These are phyloP conservation scores for Pyrenula aspistea DNA, from an alignment of 495 filamentous ascomycete species.

Conservation along the genomic window DNA sequence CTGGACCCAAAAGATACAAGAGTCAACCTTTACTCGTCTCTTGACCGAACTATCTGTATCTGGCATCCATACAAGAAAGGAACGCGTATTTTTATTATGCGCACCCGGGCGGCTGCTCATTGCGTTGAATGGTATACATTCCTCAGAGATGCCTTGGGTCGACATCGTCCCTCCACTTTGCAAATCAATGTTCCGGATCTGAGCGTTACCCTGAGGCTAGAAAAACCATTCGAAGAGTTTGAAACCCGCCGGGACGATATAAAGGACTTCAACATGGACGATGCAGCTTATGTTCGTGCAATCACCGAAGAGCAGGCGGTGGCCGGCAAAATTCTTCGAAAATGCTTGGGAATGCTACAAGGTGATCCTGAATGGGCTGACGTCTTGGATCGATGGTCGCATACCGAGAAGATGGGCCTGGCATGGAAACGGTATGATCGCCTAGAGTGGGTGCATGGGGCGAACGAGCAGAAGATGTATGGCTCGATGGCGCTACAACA, in stretches of 20 bases:
- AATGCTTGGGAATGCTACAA: constrained; percentile 48
- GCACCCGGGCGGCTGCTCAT: constrained; percentile 50
- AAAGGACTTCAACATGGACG: constrained; percentile 22
- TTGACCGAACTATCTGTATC: constrained; percentile 62
- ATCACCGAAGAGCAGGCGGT: constrained; percentile 39
- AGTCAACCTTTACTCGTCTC: constrained; percentile 58
- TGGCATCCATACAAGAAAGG: constrained; percentile 46
- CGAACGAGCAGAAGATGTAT: constrained; percentile 62
- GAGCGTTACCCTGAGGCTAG: constrained; percentile 47
- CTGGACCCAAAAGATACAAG: constrained; percentile 39
- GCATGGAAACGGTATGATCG: constrained; percentile 70
- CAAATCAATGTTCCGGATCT: constrained; percentile 59
- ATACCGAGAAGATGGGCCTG: constrained; percentile 52
- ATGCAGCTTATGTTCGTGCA: constrained; percentile 31
- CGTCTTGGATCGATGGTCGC: constrained; percentile 47
- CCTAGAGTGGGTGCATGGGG: constrained; percentile 62
- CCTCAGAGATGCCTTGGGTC: constrained; percentile 47
- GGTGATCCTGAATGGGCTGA: constrained; percentile 49
- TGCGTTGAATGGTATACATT: constrained; percentile 71
- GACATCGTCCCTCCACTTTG: constrained; percentile 42
- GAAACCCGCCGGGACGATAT: constrained; percentile 29
- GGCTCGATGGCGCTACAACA: constrained; percentile 61
- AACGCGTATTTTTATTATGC: constrained; percentile 55
- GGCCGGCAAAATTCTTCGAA: constrained; percentile 41
- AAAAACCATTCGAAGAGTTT: constrained; percentile 48